Percentiles rank a stretch among this genome's conserved stretches.
Evolutionary conservation across 2,329 filamentous ascomycete species (phyloP).

Genomic region (Hymenoscyphus repandus): DNA sequence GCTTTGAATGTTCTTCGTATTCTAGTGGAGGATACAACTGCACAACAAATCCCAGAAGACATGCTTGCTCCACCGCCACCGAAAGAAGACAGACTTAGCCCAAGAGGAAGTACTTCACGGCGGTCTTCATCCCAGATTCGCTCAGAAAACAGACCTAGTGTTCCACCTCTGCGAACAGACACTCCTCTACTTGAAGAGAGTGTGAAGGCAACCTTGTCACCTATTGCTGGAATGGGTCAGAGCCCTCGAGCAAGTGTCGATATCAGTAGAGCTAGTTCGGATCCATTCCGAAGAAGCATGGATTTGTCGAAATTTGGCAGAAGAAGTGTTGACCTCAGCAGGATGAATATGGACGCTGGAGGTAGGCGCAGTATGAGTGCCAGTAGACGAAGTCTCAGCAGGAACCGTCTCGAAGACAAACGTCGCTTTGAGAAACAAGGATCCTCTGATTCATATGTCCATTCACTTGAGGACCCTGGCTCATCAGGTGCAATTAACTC

Average conservation of each 20-base stretch:
- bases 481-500: constrained; percentile 67
- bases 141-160: constrained; percentile 13
- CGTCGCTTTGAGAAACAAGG: constrained; percentile 50
- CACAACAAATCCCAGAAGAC: constrained; percentile 30
- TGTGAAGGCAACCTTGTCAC: constrained; percentile 57
- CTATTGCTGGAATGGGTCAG: constrained; percentile 33
- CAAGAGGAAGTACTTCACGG: constrained; percentile 22
- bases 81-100: constrained; percentile 17
- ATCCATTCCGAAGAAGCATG: constrained; percentile 47
- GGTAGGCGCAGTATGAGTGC: constrained; percentile 59
- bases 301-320: constrained; percentile 37
- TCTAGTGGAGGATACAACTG: constrained; percentile 31
- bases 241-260: constrained; percentile 55
- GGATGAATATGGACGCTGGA: constrained; percentile 37
- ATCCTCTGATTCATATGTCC: constrained; percentile 70
- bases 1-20: constrained; percentile 68
- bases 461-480: constrained; percentile 68
- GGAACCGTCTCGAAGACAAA: constrained; percentile 44
- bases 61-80: constrained; percentile 19
- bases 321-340: constrained; percentile 48
- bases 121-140: constrained; percentile 19
- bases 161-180: constrained; percentile 18
- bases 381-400: constrained; percentile 47
- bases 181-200: constrained; percentile 42
- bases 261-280: constrained; percentile 46